Evolutionary conservation across 495 filamentous ascomycete species (phyloP), one percentile per base, ranked within the genome.

Genomic region (Elaphomyces granulatus): DNA sequence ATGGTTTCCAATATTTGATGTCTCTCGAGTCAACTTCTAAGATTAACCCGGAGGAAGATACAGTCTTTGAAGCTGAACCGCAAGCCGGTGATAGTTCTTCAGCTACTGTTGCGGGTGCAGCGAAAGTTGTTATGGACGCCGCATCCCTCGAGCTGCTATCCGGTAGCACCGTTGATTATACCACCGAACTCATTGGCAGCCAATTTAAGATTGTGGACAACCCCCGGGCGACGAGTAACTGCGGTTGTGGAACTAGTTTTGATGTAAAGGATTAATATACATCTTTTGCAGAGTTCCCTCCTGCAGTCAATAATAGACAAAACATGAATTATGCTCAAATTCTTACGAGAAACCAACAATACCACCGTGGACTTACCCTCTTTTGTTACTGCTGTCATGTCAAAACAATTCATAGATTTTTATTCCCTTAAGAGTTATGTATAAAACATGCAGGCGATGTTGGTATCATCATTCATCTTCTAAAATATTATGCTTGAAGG

Each of bases 1-100:
- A 98, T 62, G 90, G 90, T 15, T 96, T 98, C 61, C 90, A 98
- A 58, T 98, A 95, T 52, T 68, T 92, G 19, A 93, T 98, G 81
- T 81, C 80, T 4, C 71, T 94, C 4, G 79, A 82, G 16, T 75
- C 72, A 1, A 63, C 58, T 1, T 47, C 62, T 17, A 68, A 72
- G 39, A 57, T 79, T 17, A 72, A 80, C 33, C 41, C 63, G 1
- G 78, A 84, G 34, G 88, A 93, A 48, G 92, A 96, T 59, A 92
- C 71, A 0, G 47, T 74, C 14, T 74, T 75, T 41, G 62, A 72
- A 41, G 58, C 61, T 15, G 20, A 43, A 14, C 42, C 44, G 2
- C 48, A 48, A 16, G 42, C 44, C 10, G 35, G 39, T 8, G 51
- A 59, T 21, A n/a, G n/a, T n/a, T 42, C 43, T 8, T 42, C 56